Conservation (phyloP, 495 filamentous ascomycete species). For the Aspergillus wentii region DNA sequence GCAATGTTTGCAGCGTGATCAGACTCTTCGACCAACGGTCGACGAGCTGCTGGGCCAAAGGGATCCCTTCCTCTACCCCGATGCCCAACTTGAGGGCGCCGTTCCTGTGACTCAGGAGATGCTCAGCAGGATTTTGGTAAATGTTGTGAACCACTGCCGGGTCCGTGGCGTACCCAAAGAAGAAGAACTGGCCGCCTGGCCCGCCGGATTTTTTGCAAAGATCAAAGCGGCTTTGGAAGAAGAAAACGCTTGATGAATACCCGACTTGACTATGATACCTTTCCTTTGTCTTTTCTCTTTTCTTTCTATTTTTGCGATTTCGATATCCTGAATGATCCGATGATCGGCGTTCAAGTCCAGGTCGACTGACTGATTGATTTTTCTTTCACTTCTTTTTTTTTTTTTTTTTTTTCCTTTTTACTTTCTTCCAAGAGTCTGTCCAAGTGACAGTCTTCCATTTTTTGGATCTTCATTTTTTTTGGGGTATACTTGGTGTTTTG, state of each 20-base stretch:
- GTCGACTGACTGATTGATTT: not conserved
- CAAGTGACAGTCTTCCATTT: no score
- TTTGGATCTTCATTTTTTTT: conserved; percentile 5
- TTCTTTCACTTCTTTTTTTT: conserved; percentile 4
- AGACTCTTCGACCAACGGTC: conserved; percentile 70
- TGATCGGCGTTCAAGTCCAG: conserved; percentile 10
- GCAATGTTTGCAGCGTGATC: conserved; percentile 75
- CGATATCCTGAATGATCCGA: conserved; percentile 15
- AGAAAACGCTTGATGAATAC: conserved; percentile 25
- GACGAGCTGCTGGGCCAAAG: conserved; percentile 63
- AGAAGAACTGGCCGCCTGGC: conserved; percentile 67
- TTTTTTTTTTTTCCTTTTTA: conserved; percentile 9
- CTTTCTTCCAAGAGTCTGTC: no score
- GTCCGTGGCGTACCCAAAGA: conserved; percentile 64
- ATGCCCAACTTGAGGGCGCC: conserved; percentile 53
- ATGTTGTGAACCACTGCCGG: conserved; percentile 69
- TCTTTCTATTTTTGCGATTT: conserved; percentile 1
- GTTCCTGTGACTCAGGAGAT: conserved; percentile 74
- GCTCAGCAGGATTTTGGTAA: conserved; percentile 67
- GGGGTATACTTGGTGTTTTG: conserved; percentile 11
- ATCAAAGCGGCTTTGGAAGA: conserved; percentile 60
- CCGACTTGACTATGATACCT: conserved; percentile 10
- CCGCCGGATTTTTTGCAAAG: conserved; percentile 59
- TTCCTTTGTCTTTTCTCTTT: conserved; percentile 8
- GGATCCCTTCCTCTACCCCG: conserved; percentile 82